Percentiles rank a stretch among this genome's conserved stretches.
Conservation (phyloP, 2,329 filamentous ascomycete species). For the Colletotrichum kahawae region DNA sequence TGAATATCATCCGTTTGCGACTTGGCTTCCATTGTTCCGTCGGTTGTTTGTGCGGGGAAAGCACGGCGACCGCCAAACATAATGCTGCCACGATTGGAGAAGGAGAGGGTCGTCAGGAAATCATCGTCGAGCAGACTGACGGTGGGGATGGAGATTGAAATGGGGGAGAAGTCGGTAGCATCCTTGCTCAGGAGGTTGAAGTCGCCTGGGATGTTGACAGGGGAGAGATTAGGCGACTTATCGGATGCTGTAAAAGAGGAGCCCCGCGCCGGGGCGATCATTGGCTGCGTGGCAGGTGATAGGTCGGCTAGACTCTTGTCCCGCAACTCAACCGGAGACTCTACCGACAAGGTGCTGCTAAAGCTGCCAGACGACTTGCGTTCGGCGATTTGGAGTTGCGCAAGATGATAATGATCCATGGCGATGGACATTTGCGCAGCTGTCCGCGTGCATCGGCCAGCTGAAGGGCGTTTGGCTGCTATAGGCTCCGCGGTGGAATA, state of each 20-base stretch:
- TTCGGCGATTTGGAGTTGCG: not conserved
- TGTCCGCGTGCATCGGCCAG: slow-evolving; percentile 7
- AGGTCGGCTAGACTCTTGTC: slow-evolving; percentile 28
- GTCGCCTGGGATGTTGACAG: slow-evolving; percentile 21
- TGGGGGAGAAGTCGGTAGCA: slow-evolving; percentile 47
- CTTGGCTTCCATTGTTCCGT: slow-evolving; percentile 4
- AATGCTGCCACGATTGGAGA: slow-evolving; percentile 68
- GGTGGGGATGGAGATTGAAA: slow-evolving; percentile 62
- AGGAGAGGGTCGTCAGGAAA: slow-evolving; percentile 60
- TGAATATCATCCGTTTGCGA: not conserved
- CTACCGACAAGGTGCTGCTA: slow-evolving; percentile 29
- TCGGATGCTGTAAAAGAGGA: slow-evolving; percentile 13
- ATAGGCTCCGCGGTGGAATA: slow-evolving; percentile 26
- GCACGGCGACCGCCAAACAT: slow-evolving; percentile 54
- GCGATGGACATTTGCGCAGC: not conserved
- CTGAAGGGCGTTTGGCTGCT: not conserved
- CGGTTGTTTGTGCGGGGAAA: slow-evolving; percentile 7
- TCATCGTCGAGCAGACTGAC: slow-evolving; percentile 63
- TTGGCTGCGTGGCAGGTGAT: slow-evolving; percentile 28
- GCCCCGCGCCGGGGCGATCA: slow-evolving; percentile 31
- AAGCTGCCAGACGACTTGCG: slow-evolving; percentile 30
- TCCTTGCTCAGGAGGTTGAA: slow-evolving; percentile 27
- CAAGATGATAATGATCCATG: slow-evolving; percentile 6
- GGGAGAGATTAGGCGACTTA: slow-evolving; percentile 23
- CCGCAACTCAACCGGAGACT: slow-evolving; percentile 24